Conservation (phyloP, 2,329 filamentous ascomycete species). For the Bipolaris gigantea region DNA sequence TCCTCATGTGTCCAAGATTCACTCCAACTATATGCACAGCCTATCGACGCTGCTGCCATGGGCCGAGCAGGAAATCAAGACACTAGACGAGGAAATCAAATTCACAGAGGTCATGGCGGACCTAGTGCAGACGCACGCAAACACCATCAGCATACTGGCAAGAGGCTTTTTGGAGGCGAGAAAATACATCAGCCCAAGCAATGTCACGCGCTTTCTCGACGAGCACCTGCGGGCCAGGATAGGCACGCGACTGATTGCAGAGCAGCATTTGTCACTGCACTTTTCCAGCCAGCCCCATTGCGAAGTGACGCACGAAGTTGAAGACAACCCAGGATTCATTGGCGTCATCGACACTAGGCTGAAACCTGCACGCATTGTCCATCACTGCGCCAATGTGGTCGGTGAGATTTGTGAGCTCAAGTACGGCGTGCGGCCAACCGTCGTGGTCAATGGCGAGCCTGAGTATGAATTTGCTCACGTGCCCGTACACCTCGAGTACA, state of each 20-base stretch:
- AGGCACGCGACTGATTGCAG: slow-evolving; percentile 88
- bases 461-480: slow-evolving; percentile 91
- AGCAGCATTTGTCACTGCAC: slow-evolving; percentile 94
- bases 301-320: slow-evolving; percentile 51
- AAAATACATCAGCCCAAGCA: slow-evolving; percentile 78
- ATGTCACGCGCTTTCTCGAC: slow-evolving; percentile 91
- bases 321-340: slow-evolving; percentile 67
- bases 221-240: slow-evolving; percentile 92
- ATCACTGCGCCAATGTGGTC: slow-evolving; percentile 85
- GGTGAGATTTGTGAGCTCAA: slow-evolving; percentile 96
- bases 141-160: slow-evolving; percentile 91
- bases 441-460: slow-evolving; percentile 81
- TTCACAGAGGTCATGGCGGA: slow-evolving; percentile 94
- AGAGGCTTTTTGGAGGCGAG: slow-evolving; percentile 90
- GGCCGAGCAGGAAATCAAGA: slow-evolving; percentile 70
- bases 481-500: slow-evolving; percentile 95
- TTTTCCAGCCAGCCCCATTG: slow-evolving; percentile 72
- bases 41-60: slow-evolving; percentile 88
- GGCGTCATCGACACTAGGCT: slow-evolving; percentile 93
- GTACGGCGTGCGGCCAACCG: slow-evolving; percentile 81
- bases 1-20: slow-evolving; percentile 89
- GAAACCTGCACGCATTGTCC: slow-evolving; percentile 77
- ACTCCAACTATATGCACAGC: slow-evolving; percentile 94
- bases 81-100: slow-evolving; percentile 80
- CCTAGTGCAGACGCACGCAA: slow-evolving; percentile 89